Conservation (phyloP, 805 yeast species). For the Dipodascus albidus region DNA sequence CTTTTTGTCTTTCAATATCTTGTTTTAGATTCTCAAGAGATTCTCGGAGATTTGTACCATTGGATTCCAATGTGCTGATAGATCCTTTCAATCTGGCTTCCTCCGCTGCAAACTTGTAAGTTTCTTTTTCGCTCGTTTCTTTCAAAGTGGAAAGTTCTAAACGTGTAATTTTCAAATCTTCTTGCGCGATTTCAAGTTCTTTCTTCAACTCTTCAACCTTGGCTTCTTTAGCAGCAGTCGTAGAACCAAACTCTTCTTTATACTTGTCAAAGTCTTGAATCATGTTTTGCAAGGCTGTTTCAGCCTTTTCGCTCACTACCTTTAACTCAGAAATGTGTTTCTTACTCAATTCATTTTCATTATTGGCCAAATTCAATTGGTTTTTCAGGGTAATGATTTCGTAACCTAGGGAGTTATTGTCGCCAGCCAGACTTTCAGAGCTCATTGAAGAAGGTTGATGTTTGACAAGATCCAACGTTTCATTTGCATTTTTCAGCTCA, state of each 20-base stretch:
- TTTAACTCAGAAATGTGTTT: conserved; percentile 51
- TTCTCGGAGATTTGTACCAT: conserved; percentile 23
- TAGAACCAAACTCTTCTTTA: conserved; percentile 20
- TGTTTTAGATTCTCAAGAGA: conserved; percentile 21
- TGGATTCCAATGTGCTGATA: conserved; percentile 17
- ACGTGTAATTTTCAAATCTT: conserved; percentile 11
- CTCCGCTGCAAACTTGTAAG: conserved; percentile 15
- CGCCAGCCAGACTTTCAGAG: background rate
- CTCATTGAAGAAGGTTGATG: conserved; percentile 14
- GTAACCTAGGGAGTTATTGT: conserved; percentile 15
- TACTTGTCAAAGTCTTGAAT: conserved; percentile 42
- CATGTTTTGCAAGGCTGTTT: conserved; percentile 46
- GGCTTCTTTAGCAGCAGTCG: conserved; percentile 5
- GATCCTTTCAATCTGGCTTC: conserved; percentile 9
- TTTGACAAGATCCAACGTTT: conserved; percentile 16
- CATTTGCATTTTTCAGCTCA: conserved; percentile 21
- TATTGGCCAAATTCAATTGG: conserved; percentile 36
- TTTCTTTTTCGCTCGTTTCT: conserved; percentile 3
- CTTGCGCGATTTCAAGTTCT: conserved; percentile 16
- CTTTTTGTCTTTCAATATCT: conserved; percentile 34
- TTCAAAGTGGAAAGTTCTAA: conserved; percentile 10
- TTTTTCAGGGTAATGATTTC: conserved; percentile 25
- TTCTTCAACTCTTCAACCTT: conserved; percentile 7
- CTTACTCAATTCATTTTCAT: conserved; percentile 46
- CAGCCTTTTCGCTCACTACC: conserved; percentile 53